Evolutionary conservation across 169 alveolate genomes (phyloP), one percentile per base, ranked within the genome.

Genomic region (Cryptosporidium canis): DNA sequence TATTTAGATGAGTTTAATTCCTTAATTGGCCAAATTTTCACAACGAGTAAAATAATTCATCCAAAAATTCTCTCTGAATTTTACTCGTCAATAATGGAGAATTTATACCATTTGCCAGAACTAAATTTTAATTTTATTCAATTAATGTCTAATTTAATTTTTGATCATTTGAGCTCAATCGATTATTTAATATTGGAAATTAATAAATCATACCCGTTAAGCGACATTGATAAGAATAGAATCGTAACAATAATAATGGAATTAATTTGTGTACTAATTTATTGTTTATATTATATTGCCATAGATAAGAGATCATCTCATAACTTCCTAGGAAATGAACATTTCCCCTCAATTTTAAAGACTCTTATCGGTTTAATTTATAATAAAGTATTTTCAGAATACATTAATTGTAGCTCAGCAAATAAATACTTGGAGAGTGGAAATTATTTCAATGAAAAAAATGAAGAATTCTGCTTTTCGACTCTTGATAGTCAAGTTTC

Each of bases 41-140:
- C 63, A 2, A 27, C 24, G 14, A 37, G 55, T 14, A 67, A 45
- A 24, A 31, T 45, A 14, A 51, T 47, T 70, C 84, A 70, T 51
- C 84, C 84, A 5, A 45, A 70, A 47, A 41, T 70, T 27, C n/a
- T 70, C 21, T 37, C 14, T 35, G 67, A 70, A 27, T 70, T 70
- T 47, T 70, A 70, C 33, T 51, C 51, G 3, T 31, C 66, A 27
- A 31, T 70, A 14, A 48, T 18, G 12, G 67, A 70, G 0, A 45
- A 16, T 58, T 12, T 31, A 31, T 14, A 14, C 0, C 3, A 2
- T 31, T 21, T 31, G 12, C 53, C 84, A 31, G 51, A 70, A 27
- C 14, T 1, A 14, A 24, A 43, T 44, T 6, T 37, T n/a, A 27
- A 4, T 11, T 51, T 55, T 18, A n/a, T 70, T 27, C 2, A 70